Evolutionary conservation across 176 grass and related monocot genomes (phyloP).

Genomic region (Oryza rufipogon): DNA sequence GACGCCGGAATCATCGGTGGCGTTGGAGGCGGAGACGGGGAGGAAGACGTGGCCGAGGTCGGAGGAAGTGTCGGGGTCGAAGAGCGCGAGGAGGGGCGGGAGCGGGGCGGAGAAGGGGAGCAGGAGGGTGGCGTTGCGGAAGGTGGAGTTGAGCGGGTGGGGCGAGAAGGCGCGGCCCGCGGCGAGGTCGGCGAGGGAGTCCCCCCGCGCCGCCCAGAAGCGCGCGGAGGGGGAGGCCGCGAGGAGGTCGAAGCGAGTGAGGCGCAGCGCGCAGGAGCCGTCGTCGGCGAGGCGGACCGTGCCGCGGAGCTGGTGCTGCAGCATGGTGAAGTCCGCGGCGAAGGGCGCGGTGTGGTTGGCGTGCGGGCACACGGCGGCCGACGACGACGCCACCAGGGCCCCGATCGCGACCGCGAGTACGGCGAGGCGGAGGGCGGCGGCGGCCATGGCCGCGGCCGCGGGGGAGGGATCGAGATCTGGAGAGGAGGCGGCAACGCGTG

Average conservation of each 20-base stretch:
- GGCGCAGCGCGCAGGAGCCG: conserved; percentile 65
- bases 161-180: conserved; percentile 57
- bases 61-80: conserved; percentile 83
- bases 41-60: conserved; percentile 86
- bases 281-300: conserved; percentile 56
- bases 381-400: neutral
- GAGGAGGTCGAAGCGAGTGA: conserved; percentile 90
- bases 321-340: conserved; percentile 77
- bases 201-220: conserved; percentile 72
- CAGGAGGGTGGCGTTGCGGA: conserved; percentile 56
- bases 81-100: conserved; percentile 75
- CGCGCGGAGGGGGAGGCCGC: conserved; percentile 72
- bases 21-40: conserved; percentile 12
- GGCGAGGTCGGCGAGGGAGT: conserved; percentile 58
- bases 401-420: conserved; percentile 8
- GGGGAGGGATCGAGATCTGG: conserved; percentile 52
- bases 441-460: conserved; percentile 41
- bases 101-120: conserved; percentile 57
- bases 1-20: neutral
- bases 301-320: conserved; percentile 96
- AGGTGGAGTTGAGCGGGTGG: conserved; percentile 66
- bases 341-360: conserved; percentile 61
- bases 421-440: conserved; percentile 10
- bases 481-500: conserved; percentile 7
- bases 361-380: conserved; percentile 50